Conservation (phyloP, 169 alveolate genomes). For the Cystoisospora suis region DNA sequence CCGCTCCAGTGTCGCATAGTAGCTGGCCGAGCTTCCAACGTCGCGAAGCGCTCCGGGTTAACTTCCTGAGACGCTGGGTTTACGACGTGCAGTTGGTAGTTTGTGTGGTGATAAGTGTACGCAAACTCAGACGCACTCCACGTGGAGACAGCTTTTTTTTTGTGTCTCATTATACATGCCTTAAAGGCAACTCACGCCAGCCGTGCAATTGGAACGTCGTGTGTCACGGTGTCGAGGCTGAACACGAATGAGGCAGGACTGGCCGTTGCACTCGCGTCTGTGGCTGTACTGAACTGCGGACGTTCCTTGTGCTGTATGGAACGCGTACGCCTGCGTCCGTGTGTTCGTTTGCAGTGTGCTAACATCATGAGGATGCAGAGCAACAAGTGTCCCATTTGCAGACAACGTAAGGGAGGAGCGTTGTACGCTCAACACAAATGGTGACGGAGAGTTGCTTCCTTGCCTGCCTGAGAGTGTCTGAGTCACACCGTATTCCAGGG, state of each 20-base stretch:
- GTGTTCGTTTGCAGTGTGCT: constrained; percentile 71
- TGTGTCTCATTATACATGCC: background rate
- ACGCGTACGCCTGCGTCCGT: background rate
- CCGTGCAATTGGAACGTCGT: background rate
- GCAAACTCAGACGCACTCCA: too few species aligned
- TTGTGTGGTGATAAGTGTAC: too few species aligned
- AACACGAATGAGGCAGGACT: background rate
- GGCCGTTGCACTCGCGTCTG: background rate
- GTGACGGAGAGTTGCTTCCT: too few species aligned
- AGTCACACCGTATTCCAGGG: too few species aligned
- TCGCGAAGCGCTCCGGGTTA: too few species aligned
- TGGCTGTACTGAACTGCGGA: background rate
- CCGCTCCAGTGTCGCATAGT: too few species aligned
- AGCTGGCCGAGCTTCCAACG: too few species aligned
- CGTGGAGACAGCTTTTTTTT: too few species aligned
- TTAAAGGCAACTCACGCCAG: background rate
- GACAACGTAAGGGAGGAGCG: constrained; percentile 71
- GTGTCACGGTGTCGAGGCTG: background rate
- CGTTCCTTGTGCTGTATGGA: background rate
- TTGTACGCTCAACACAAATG: too few species aligned
- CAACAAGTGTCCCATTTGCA: constrained; percentile 77
- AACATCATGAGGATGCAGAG: constrained; percentile 76
- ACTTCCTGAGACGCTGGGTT: too few species aligned
- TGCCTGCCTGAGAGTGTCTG: too few species aligned
- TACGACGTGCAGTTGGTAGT: too few species aligned